Evolutionary conservation across 371 early-diverging fungal genomes (phyloP), one percentile per base, ranked within the genome.

Genomic region (Mucor velutinosus): DNA sequence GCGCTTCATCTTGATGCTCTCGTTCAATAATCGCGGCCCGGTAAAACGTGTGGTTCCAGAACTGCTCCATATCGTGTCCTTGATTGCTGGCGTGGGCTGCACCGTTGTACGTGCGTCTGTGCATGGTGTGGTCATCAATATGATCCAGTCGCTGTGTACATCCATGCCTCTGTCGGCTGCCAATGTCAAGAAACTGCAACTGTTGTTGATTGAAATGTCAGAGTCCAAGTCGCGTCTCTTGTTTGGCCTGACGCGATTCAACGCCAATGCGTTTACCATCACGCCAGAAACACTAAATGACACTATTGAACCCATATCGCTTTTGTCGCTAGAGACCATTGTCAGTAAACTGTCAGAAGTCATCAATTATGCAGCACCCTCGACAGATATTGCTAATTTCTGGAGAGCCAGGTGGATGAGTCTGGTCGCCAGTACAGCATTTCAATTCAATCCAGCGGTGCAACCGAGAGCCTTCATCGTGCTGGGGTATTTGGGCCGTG

Each of bases 331-430:
- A 53, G 94, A 93, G 68, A 80, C 83, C 29, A 89, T 96, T 68
- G 89, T 93, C 25, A 86, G 86, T 66, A 82, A 86, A 23, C 76
- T 97, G 49, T 74, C 92, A 66, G 90, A 93, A 29, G 89, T 94
- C 10, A 84, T 95, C 70, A 80, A 81, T 15, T 87, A 80, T 66
- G 92, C 93, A 0, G 92, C 94, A 0, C 88, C 89, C 8, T 85
- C 85, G 17, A 76, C 80, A 67, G 89, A 90, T 67, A 87, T 90
- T 21, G 86, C 89, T 6, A 92, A 91, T 66, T 84, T 82, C 17
- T 93, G 95, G 90, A 89, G 93, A 65, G 87, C 95, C 8, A 86
- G 95, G 27, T 96, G 95, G 95, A 92, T 95, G 84, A 87, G 93
- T n/a, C 78, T 96, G 41, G 90, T 95, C 10, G 88, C 95, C 1